A percentile compares a stretch with the other conserved stretches of the same genome.
phyloP scores from a whole-genome alignment of 2,329 filamentous ascomycete genomes.

The Xylariomycetidae sp. region DNA sequence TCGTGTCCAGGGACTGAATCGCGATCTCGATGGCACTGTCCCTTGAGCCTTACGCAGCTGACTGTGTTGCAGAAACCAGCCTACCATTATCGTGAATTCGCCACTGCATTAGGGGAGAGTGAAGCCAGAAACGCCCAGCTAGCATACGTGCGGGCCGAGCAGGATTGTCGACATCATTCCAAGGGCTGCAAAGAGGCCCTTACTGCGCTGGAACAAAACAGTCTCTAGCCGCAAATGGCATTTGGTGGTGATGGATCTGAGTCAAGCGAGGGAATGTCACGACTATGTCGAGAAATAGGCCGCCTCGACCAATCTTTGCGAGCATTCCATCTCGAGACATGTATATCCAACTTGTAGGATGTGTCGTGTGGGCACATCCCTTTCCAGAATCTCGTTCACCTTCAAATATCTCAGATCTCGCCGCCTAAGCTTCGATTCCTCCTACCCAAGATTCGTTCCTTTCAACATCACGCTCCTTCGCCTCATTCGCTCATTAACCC shows the following conservation, averaged over 20 bases:
- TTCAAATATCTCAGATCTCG: slow-evolving; percentile 16
- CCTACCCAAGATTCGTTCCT: slow-evolving; percentile 2
- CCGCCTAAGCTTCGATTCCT: neutral
- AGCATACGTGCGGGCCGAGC: no score
- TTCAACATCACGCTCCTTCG: slow-evolving; percentile 8
- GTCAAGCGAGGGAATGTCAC: slow-evolving; percentile 11
- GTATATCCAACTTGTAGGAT: slow-evolving; percentile 1
- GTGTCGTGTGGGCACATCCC: slow-evolving; percentile 5
- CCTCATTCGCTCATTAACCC: no score
- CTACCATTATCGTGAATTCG: neutral
- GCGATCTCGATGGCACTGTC: no score
- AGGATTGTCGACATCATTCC: slow-evolving; percentile 15
- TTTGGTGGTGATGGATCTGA: slow-evolving; percentile 9
- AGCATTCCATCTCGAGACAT: slow-evolving; percentile 14
- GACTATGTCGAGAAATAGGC: slow-evolving; percentile 1
- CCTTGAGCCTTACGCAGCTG: no score
- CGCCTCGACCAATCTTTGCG: slow-evolving; percentile 1
- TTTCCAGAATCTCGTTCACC: slow-evolving; percentile 2
- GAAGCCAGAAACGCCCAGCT: neutral
- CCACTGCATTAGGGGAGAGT: neutral
- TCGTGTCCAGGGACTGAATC: no score
- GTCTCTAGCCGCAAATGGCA: slow-evolving; percentile 3
- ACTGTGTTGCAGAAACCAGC: neutral
- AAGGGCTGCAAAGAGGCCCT: slow-evolving; percentile 4
- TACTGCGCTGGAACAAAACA: slow-evolving; percentile 9